phyloP scores from a whole-genome alignment of 2,329 filamentous ascomycete species.

The Fusarium sp. region DNA sequence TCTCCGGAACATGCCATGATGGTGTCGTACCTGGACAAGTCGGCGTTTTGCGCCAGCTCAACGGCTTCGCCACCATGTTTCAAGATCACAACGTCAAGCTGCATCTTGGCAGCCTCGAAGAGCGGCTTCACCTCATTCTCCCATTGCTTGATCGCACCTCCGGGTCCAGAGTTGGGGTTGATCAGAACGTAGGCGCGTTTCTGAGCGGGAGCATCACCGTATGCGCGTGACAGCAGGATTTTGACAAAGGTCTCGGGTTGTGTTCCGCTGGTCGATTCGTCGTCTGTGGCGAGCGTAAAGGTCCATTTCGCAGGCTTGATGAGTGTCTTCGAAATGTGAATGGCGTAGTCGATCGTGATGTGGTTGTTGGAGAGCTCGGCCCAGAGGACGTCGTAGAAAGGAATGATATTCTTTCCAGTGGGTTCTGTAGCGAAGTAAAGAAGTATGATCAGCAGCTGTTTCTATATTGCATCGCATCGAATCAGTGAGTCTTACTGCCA shows the following conservation, averaged over 20 bases:
- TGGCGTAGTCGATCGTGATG: constrained; percentile 79
- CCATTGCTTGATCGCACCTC: constrained; percentile 79
- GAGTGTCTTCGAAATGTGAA: constrained; percentile 66
- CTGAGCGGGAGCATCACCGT: constrained; percentile 72
- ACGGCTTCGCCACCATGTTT: constrained; percentile 79
- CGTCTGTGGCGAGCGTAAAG: constrained; percentile 54
- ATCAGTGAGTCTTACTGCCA: constrained; percentile 23
- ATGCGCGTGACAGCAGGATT: constrained; percentile 75
- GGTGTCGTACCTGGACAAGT: constrained; percentile 84
- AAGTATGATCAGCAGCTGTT: constrained; percentile 7
- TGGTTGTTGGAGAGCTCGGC: constrained; percentile 71
- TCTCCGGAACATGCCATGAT: constrained; percentile 93
- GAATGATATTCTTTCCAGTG: constrained; percentile 60
- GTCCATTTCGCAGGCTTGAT: constrained; percentile 71
- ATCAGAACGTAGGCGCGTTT: constrained; percentile 89
- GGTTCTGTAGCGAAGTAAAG: constrained; percentile 32
- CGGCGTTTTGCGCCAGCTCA: constrained; percentile 78
- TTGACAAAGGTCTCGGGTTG: constrained; percentile 71
- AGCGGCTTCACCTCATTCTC: constrained; percentile 81
- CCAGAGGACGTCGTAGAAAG: constrained; percentile 88
- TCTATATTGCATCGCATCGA: neutral
- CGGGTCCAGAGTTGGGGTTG: constrained; percentile 91
- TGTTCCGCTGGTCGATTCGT: constrained; percentile 43
- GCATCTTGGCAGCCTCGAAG: constrained; percentile 82
- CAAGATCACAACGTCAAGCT: constrained; percentile 79